Conservation (phyloP, 139 green algal genomes). For the Chlorella ohadii region DNA sequence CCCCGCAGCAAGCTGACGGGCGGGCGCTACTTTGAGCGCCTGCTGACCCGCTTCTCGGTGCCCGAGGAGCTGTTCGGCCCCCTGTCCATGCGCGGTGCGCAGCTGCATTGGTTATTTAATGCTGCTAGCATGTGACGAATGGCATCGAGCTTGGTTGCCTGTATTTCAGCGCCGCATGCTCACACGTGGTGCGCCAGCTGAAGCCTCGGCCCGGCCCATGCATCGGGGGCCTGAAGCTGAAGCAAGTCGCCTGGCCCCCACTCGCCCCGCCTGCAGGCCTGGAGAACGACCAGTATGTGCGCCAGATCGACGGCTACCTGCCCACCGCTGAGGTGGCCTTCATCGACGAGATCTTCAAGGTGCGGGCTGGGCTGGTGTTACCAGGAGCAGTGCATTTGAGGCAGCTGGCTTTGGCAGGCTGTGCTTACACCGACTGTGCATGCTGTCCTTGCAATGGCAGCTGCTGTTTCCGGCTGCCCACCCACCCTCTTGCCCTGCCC, state of each 20-base stretch:
- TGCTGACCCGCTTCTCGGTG: slow-evolving; percentile 95
- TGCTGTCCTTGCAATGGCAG: too few relatives aligned
- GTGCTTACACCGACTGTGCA: too few relatives aligned
- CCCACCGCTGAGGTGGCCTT: slow-evolving; percentile 90
- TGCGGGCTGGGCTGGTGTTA: neutral
- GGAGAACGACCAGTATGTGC: slow-evolving; percentile 74
- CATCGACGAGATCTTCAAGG: slow-evolving; percentile 94
- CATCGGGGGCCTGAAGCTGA: too few relatives aligned
- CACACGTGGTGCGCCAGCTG: too few relatives aligned
- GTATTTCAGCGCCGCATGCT: too few relatives aligned
- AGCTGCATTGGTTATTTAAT: neutral
- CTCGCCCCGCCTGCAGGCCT: slow-evolving; percentile 4
- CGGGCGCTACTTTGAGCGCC: slow-evolving; percentile 91
- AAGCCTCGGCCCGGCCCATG: too few relatives aligned
- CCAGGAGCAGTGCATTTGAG: too few relatives aligned
- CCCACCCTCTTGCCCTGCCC: neutral
- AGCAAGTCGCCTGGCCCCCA: too few relatives aligned
- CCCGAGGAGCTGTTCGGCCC: slow-evolving; percentile 97
- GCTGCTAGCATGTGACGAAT: neutral
- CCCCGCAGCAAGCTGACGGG: slow-evolving; percentile 53
- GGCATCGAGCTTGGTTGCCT: too few relatives aligned
- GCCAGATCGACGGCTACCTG: slow-evolving; percentile 93
- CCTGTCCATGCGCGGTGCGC: slow-evolving; percentile 80
- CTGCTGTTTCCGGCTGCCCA: too few relatives aligned
- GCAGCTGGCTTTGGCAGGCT: too few relatives aligned